Base-by-base conservation (phyloP, 2,329 filamentous ascomycete species). In the Hymenoscyphus linearis region DNA sequence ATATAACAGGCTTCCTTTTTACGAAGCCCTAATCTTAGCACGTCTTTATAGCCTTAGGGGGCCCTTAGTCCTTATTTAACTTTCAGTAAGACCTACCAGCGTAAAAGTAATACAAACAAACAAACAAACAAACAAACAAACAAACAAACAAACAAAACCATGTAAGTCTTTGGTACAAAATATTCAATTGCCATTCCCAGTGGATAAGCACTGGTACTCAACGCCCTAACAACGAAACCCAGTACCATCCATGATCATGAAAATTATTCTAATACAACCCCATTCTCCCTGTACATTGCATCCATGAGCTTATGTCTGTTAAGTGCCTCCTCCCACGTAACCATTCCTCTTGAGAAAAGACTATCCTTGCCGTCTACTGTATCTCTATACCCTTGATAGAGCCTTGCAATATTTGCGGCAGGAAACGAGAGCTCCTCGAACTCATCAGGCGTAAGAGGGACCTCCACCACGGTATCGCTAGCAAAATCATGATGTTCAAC, bases 251-350 rank as follows among this genome's bases (percentile, higher is more conserved):
- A 31, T 31, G 31, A 31, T 5, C 10, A 31, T 47, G 9, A n/a
- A 31, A 53, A 10, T 10, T 25, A 26, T 13, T 34, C 26, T 53
- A 7, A 25, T 13, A 27, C 18, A 53, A 53, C n/a, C 12, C 62
- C 65, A 64, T 68, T 68, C 58, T 67, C 64, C 55, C 44, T 60
- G 58, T 66, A 68, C 59, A 68, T 60, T 25, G 25, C 55, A 37
- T 67, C 66, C 34, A 68, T 52, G 31, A 68, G 61, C 58, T 36
- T 58, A 67, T 68, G 68, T 25, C 65, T 67, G 54, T 68, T 64
- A n/a, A 69, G 65, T 55, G 68, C 68, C 64, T 68, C 68, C 60
- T 68, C 68, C 59, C 68, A 69, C 22, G 44, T 59, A 64, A 67
- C 68, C 18, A 47, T n/a, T 22, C n/a, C 40, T 6, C n/a, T n/a